phyloP scores from a whole-genome alignment of 352 stramenopile species.

The Phytophthora pseudosyringae region DNA sequence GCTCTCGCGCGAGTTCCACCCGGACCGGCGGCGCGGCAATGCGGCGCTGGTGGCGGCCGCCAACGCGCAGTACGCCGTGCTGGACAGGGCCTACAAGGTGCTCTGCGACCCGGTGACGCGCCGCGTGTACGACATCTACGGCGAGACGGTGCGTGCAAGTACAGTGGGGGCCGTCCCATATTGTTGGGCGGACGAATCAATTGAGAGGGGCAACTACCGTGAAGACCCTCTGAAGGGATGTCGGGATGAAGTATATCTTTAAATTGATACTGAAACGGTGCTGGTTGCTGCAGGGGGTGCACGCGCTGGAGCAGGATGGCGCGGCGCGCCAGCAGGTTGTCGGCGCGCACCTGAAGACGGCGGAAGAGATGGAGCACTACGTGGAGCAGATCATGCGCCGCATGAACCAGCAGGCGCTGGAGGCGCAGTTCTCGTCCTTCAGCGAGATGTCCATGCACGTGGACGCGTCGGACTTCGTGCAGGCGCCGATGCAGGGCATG shows the following conservation, averaged over 20 bases:
- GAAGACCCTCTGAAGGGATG: slow-evolving; percentile 6
- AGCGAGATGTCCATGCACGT: slow-evolving; percentile 84
- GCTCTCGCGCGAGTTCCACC: slow-evolving; percentile 87
- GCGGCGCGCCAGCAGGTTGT: slow-evolving; percentile 40
- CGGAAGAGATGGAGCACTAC: slow-evolving; percentile 57
- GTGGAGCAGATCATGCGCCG: slow-evolving; percentile 65
- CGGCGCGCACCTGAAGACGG: slow-evolving; percentile 52
- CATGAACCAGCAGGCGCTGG: slow-evolving; percentile 73
- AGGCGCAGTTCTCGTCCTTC: slow-evolving; percentile 80
- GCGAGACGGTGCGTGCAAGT: slow-evolving; percentile 50
- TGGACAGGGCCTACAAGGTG: slow-evolving; percentile 87
- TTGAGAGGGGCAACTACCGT: background rate
- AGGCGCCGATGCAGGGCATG: slow-evolving; percentile 64
- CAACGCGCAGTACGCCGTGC: slow-evolving; percentile 79
- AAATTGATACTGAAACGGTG: slow-evolving; percentile 7
- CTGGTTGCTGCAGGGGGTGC: slow-evolving; percentile 45
- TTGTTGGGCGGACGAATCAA: background rate
- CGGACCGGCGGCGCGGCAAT: slow-evolving; percentile 63
- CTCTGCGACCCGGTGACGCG: slow-evolving; percentile 71
- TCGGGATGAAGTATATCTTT: background rate
- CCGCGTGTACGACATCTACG: slow-evolving; percentile 79
- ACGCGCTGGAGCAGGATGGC: slow-evolving; percentile 68
- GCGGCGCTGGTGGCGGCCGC: slow-evolving; percentile 62
- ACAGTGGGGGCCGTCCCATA: background rate
- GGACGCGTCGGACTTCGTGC: slow-evolving; percentile 79